A percentile compares a stretch with the other conserved stretches of the same genome.
These are phyloP conservation scores for Cryptosporidium sp. DNA, from an alignment of 169 alveolate genomes.

Conservation along the genomic window DNA sequence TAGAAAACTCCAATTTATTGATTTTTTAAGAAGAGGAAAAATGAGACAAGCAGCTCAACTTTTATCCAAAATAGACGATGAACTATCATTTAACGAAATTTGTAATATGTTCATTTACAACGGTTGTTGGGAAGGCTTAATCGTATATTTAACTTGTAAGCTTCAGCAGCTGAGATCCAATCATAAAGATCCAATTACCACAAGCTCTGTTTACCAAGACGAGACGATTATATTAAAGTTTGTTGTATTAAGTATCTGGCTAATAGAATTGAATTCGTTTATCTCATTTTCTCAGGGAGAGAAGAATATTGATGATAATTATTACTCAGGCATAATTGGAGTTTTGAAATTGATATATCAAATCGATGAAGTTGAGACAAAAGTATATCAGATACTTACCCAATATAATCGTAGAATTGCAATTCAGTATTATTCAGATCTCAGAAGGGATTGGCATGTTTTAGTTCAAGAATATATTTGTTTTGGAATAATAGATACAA, in stretches of 20 bases:
- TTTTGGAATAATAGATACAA: conserved; percentile 21
- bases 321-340: conserved; percentile 4
- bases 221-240: conserved; percentile 18
- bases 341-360: conserved; percentile 16
- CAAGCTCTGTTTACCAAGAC: not conserved
- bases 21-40: conserved; percentile 23
- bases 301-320: not conserved
- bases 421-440: conserved; percentile 39
- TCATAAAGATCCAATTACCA: conserved; percentile 6
- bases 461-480: conserved; percentile 46
- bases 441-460: conserved; percentile 66
- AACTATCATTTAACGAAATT: conserved; percentile 61
- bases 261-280: conserved; percentile 43
- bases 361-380: conserved; percentile 59
- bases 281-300: conserved; percentile 41
- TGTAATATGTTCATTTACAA: conserved; percentile 40
- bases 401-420: conserved; percentile 49
- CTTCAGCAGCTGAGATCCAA: conserved; percentile 33
- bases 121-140: conserved; percentile 44
- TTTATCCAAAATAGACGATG: conserved; percentile 21
- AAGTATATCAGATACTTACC: conserved; percentile 16
- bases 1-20: conserved; percentile 36
- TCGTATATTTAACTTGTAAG: conserved; percentile 25
- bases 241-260: conserved; percentile 45
- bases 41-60: conserved; percentile 23